phyloP scores from a whole-genome alignment of 805 yeast species.

The Millerozyma miso region DNA sequence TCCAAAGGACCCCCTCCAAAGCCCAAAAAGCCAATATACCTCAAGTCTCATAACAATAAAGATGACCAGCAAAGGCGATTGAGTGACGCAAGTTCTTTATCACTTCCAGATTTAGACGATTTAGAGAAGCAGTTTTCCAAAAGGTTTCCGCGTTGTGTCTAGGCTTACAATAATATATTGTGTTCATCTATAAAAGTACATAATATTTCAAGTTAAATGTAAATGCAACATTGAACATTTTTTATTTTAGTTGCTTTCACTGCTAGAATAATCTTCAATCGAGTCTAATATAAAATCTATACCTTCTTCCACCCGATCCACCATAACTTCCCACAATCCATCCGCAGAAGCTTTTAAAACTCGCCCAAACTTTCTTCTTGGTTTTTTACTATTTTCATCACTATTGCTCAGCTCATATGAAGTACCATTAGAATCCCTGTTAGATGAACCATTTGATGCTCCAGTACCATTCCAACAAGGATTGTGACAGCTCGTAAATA shows the following conservation, averaged over 20 bases:
- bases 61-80: slow-evolving; percentile 16
- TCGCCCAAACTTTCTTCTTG: slow-evolving; percentile 88
- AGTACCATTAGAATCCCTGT: slow-evolving; percentile 10
- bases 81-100: slow-evolving; percentile 38
- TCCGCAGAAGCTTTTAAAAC: slow-evolving; percentile 72
- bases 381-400: slow-evolving; percentile 50
- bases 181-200: slow-evolving; percentile 1
- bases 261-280: slow-evolving; percentile 49
- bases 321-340: slow-evolving; percentile 70
- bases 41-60: slow-evolving; percentile 32
- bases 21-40: slow-evolving; percentile 59
- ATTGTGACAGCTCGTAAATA: slow-evolving; percentile 72
- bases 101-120: slow-evolving; percentile 53
- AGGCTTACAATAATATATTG: slow-evolving; percentile 2
- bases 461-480: slow-evolving; percentile 67
- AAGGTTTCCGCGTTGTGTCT: slow-evolving; percentile 60
- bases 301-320: slow-evolving; percentile 81
- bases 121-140: slow-evolving; percentile 54
- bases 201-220: slow-evolving; percentile 3
- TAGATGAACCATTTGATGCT: slow-evolving; percentile 24
- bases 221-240: not conserved
- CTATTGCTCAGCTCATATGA: slow-evolving; percentile 9
- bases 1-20: slow-evolving; percentile 53
- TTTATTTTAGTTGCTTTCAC: slow-evolving; percentile 11
- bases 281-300: slow-evolving; percentile 79